Base-by-base conservation (phyloP, 495 filamentous ascomycete species). In the Annulohypoxylon maeteangense region DNA sequence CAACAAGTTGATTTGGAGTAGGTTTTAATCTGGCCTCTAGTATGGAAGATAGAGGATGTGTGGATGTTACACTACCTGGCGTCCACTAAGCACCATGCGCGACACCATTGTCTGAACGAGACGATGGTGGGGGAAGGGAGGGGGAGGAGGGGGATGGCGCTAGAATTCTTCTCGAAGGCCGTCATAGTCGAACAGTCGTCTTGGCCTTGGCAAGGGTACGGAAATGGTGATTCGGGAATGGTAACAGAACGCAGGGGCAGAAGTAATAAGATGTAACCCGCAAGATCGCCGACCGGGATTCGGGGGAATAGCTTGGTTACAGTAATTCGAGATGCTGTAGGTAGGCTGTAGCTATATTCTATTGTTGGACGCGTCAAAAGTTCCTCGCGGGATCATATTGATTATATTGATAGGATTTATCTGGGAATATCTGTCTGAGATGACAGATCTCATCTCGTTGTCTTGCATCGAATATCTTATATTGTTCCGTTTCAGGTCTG, bases 81-180 rank as follows among this genome's bases (percentile, higher is more conserved):
- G 60, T 22, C 61, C 51, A 60, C 67, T 70, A 65, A 70, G 67
- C 67, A 65, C 55, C 42, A 54, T 40, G 55, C 36, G 31, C 55
- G 4, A 50, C 11, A 68, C 14, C 22, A 47, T 36, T 18, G 12
- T 59, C 12, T 16, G 18, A 22, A 25, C 25, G 64, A 54, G 18
- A 56, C 23, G 44, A 40, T 63, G 44, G 60, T 58, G 63, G 69
- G 58, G 61, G n/a, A 44, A n/a, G 58, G 61, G n/a, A 44, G 44
- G 60, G 53, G 63, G 69, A 51, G 61, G n/a, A 44, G n/a, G n/a
- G n/a, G n/a, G n/a, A 25, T 6, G 38, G 40, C 69, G 65, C 70
- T 72, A 68, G 70, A 72, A 72, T 57, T 60, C 45, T 72, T 72
- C 70, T 72, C 59, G 70, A 72, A 72, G 54, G 53, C 36, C 59